phyloP scores from a whole-genome alignment of 1,284 basidiomycete genomes.

The Melampsora larici-populina region DNA sequence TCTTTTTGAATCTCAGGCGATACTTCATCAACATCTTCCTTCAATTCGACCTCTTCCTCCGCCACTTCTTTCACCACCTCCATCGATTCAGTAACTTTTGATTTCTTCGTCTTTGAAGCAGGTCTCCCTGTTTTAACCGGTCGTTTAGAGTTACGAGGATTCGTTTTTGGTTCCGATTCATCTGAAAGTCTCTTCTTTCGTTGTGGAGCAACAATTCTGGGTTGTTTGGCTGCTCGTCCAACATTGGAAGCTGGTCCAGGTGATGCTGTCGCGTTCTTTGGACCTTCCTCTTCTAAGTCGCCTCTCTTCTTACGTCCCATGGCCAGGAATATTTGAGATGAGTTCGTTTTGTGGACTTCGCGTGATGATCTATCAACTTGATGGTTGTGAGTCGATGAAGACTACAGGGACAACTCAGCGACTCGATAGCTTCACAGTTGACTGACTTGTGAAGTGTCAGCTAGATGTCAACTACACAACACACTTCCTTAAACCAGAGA shows the following conservation, averaged over 20 bases:
- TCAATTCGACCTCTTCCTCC: neutral
- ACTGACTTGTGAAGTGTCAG: too few relatives aligned
- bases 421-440: too few relatives aligned
- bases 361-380: too few relatives aligned
- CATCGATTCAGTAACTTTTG: neutral
- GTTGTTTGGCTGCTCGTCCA: neutral
- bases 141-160: neutral
- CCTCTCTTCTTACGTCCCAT: neutral
- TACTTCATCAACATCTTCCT: neutral
- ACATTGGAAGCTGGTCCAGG: neutral
- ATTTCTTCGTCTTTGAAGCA: neutral
- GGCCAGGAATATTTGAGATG: too few relatives aligned
- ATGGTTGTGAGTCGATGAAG: too few relatives aligned
- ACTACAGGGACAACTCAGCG: too few relatives aligned
- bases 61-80: neutral
- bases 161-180: neutral
- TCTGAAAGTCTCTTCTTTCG: neutral
- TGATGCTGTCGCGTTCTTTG: neutral
- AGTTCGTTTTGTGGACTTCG: too few relatives aligned
- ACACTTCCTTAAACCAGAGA: too few relatives aligned
- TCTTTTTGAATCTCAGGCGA: slow-evolving; percentile 11
- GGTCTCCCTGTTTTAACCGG: too few relatives aligned
- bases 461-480: too few relatives aligned
- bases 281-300: neutral
- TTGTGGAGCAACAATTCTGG: neutral